Evolutionary conservation across 78 protist species (phyloP).

Genomic region (Reticulomyxa filosa): DNA sequence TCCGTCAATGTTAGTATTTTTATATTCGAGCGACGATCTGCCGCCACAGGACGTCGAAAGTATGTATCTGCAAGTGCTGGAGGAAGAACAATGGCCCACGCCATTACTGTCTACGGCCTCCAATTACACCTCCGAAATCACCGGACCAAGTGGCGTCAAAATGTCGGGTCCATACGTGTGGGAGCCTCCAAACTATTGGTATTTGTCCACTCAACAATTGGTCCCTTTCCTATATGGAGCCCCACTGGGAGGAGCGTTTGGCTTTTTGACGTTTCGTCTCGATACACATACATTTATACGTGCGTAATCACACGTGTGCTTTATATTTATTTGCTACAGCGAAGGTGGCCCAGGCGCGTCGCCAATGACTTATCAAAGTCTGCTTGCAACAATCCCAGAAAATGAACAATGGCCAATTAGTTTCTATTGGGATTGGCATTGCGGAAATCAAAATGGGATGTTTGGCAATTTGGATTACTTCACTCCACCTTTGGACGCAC

Average conservation of each 20-base stretch:
- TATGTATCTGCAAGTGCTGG: background rate
- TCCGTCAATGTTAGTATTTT: background rate
- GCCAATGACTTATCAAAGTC: background rate
- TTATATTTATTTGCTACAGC: no score
- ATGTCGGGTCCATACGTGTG: conserved; percentile 11
- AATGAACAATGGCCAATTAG: conserved; percentile 1
- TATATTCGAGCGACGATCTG: background rate
- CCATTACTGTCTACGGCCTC: conserved; percentile 9
- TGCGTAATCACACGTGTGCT: no score
- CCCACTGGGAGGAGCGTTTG: conserved; percentile 6
- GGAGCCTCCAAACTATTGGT: background rate
- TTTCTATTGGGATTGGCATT: conserved; percentile 4
- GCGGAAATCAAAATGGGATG: background rate
- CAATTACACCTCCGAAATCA: background rate
- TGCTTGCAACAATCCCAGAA: background rate
- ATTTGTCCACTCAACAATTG: no score
- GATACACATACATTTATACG: no score
- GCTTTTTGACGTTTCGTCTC: conserved; percentile 8
- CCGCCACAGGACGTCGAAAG: conserved; percentile 11
- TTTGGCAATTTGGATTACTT: background rate
- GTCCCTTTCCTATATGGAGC: background rate
- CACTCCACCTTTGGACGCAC: background rate
- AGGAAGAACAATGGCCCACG: background rate
- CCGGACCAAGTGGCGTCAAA: conserved; percentile 15
- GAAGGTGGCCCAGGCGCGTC: conserved; percentile 13